phyloP scores from a whole-genome alignment of 2,329 filamentous ascomycete species.

The Stemphylium lycopersici region DNA sequence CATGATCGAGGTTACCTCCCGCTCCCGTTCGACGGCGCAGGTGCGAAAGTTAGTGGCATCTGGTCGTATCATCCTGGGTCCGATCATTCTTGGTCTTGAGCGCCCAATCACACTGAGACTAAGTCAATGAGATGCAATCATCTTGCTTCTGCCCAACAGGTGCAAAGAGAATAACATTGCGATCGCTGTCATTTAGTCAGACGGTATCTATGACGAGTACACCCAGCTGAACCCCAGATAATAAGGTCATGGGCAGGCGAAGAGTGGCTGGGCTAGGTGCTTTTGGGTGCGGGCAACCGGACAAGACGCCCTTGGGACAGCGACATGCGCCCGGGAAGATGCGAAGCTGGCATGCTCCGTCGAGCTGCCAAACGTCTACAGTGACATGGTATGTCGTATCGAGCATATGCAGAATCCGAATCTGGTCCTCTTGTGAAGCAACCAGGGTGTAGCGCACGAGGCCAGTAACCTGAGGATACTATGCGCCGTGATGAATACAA shows the following conservation, averaged over 20 bases:
- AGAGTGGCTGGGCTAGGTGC: constrained; percentile 14
- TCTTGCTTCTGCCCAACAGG: constrained; percentile 5
- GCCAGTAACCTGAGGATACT: constrained; percentile 9
- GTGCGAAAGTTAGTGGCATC: constrained; percentile 34
- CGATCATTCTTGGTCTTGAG: constrained; percentile 28
- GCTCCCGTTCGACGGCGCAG: constrained; percentile 40
- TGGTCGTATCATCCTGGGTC: constrained; percentile 36
- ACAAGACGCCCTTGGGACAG: background rate
- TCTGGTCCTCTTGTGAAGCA: background rate
- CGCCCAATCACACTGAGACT: constrained; percentile 5
- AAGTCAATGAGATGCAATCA: background rate
- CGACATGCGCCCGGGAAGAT: background rate
- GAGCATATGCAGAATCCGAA: no score
- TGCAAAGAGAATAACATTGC: background rate
- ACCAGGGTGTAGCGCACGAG: constrained; percentile 1
- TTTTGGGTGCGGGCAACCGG: constrained; percentile 20
- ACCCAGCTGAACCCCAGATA: constrained; percentile 4
- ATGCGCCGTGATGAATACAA: constrained; percentile 7
- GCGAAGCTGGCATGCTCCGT: background rate
- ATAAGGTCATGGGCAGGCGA: constrained; percentile 3
- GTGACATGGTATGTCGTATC: no score
- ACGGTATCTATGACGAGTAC: constrained; percentile 16
- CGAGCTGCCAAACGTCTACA: constrained; percentile 1
- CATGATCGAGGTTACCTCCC: constrained; percentile 36
- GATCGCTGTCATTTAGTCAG: background rate